Conservation (phyloP, 1,284 basidiomycete species). For the Trametes sp. region DNA sequence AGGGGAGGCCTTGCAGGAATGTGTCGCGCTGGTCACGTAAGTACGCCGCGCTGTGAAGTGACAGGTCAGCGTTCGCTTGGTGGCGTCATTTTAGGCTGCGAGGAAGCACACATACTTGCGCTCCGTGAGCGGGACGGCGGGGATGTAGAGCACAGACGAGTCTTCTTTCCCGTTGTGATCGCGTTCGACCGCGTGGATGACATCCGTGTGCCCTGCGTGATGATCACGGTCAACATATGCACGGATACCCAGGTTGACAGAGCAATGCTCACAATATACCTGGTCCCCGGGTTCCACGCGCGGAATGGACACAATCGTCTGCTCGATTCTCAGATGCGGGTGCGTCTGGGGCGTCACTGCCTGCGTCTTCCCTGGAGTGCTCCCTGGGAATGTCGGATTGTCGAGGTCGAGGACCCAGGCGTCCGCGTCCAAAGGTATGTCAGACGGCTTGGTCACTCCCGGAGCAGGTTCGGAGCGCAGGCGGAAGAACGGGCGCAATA, state of each 20-base stretch:
- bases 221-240: background rate
- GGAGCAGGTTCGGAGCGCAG: constrained; percentile 34
- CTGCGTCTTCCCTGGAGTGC: constrained; percentile 66
- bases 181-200: constrained; percentile 76
- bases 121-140: constrained; percentile 73
- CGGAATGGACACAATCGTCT: constrained; percentile 61
- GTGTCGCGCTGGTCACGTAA: constrained; percentile 63
- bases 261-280: constrained; percentile 65
- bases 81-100: constrained; percentile 2
- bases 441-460: constrained; percentile 5
- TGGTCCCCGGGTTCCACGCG: constrained; percentile 75
- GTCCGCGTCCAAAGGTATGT: constrained; percentile 46
- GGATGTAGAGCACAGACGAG: constrained; percentile 84
- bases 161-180: constrained; percentile 67
- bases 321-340: constrained; percentile 71
- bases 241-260: background rate
- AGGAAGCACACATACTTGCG: constrained; percentile 56
- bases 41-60: constrained; percentile 58
- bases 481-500: constrained; percentile 81
- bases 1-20: constrained; percentile 64
- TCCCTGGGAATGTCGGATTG: constrained; percentile 67
- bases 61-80: background rate
- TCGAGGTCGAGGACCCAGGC: constrained; percentile 74
- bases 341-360: constrained; percentile 70
- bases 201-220: constrained; percentile 67